Evolutionary conservation across 805 yeast genomes (phyloP).

Genomic region (Candida corydali): DNA sequence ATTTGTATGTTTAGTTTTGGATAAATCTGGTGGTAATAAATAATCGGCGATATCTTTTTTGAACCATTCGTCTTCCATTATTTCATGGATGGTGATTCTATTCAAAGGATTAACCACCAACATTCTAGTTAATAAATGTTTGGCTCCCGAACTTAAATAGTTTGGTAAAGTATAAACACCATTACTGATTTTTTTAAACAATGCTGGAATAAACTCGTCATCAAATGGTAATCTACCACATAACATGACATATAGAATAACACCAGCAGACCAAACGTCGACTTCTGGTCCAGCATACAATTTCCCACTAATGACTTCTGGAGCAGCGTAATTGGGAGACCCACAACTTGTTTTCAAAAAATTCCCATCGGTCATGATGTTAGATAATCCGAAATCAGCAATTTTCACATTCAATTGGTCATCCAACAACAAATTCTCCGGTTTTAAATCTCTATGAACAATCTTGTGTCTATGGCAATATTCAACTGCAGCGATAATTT

Average conservation of each 20-base stretch:
- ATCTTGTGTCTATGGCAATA: conserved; percentile 95
- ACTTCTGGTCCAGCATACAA: conserved; percentile 97
- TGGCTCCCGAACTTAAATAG: conserved; percentile 81
- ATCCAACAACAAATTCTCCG: conserved; percentile 86
- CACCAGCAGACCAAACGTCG: conserved; percentile 98
- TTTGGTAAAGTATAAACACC: conserved; percentile 92
- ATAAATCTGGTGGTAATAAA: conserved; percentile 56
- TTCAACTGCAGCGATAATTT: conserved; percentile 92
- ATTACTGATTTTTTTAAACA: conserved; percentile 86
- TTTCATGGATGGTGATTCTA: conserved; percentile 88
- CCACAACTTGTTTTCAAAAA: conserved; percentile 94
- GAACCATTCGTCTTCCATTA: conserved; percentile 94
- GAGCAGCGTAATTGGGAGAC: conserved; percentile 96
- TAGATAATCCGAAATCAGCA: conserved; percentile 93
- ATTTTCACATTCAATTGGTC: conserved; percentile 89
- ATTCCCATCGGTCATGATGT: conserved; percentile 97
- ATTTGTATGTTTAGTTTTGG: conserved; percentile 31
- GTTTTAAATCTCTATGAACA: conserved; percentile 94
- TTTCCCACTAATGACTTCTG: conserved; percentile 93
- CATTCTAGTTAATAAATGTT: conserved; percentile 79
- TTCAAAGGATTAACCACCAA: conserved; percentile 91
- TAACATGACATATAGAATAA: conserved; percentile 88
- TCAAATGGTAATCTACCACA: conserved; percentile 95
- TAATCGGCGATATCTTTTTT: conserved; percentile 75
- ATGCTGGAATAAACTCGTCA: conserved; percentile 92